Base-by-base conservation (phyloP, 441 rosid species). In the Syzygium malaccense region DNA sequence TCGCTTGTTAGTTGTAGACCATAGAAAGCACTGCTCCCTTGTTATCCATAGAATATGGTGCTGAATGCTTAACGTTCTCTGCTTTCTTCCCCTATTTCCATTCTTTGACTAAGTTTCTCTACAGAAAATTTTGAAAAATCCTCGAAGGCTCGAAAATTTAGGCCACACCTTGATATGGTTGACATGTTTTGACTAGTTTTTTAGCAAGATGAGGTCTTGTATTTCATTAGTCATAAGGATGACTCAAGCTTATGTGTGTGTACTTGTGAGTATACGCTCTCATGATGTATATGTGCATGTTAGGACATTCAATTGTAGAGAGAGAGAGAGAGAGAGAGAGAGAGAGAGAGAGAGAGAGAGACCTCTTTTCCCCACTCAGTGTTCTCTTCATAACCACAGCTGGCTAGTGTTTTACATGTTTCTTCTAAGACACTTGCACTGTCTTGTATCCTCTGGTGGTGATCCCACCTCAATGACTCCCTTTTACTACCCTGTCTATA, bases 331-430 rank as follows among this genome's bases (percentile, higher is more conserved):
- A 6, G 64, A 5, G 23, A 8, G n/a, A 2, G 62, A 7, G 64
- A 26, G 64, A 28, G 66, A 28, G 17, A 28, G 57, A 30, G 87
- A 8, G 66, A 58, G 18, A 3, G 37, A 58, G 54, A 28, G 26
- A 90, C 93, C 93, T 88, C 90, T 83, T 91, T 88, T 30, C 90
- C 93, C 91, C 91, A 91, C 20, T 66, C 71, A n/a, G 91, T 89
- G 87, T 79, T 87, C 32, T 88, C 86, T 85, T 91, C 92, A 30
- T 88, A 89, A 55, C 60, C 55, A 23, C 92, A 89, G 53, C 86
- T 83, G 51, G 92, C 91, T 30, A 92, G 89, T 68, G 60, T 41
- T 85, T 91, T 91, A 57, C 90, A 86, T 49, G 88, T 51, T 80
- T 91, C 91, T 89, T 91, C 93, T 18, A 88, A 23, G 66, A 64